Evolutionary conservation across 2,329 filamentous ascomycete species (phyloP).

Genomic region (Claviceps capensis): DNA sequence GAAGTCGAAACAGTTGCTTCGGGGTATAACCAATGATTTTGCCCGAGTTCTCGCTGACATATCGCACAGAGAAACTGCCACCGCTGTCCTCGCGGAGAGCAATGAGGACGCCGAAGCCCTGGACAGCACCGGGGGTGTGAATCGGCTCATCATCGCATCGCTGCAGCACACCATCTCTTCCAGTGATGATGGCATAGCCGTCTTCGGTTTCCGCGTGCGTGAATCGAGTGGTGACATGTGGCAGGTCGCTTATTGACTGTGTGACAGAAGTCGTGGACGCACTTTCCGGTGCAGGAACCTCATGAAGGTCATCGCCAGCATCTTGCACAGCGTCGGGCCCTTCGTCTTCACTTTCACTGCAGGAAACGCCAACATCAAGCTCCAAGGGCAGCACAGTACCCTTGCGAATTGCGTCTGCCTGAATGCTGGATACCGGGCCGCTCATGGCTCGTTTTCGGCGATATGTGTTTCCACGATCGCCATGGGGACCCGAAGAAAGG

Average conservation of each 20-base stretch:
- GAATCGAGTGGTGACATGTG: conserved; percentile 58
- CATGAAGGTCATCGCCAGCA: neutral
- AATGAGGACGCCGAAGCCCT: conserved; percentile 66
- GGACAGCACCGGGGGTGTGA: conserved; percentile 69
- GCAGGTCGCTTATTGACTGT: conserved; percentile 21
- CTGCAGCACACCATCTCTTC: conserved; percentile 59
- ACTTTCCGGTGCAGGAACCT: conserved; percentile 3
- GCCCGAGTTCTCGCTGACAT: conserved; percentile 71
- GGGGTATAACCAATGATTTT: conserved; percentile 65
- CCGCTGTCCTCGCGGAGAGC: conserved; percentile 58
- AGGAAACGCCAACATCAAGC: conserved; percentile 19
- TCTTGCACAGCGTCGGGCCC: neutral
- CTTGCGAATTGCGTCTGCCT: conserved; percentile 28
- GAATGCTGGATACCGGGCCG: conserved; percentile 30
- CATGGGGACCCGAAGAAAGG: conserved; percentile 6
- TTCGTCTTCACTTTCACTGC: conserved; percentile 17
- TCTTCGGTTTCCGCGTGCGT: conserved; percentile 63
- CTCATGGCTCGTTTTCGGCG: conserved; percentile 22
- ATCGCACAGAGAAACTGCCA: conserved; percentile 53
- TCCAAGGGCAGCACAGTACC: conserved; percentile 21
- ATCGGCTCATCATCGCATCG: conserved; percentile 87
- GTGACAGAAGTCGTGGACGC: conserved; percentile 10
- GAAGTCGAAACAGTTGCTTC: conserved; percentile 56
- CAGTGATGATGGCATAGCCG: conserved; percentile 73
- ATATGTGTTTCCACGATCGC: neutral